phyloP scores from a whole-genome alignment of 1,284 basidiomycete genomes.

The Tylopilus sp. region DNA sequence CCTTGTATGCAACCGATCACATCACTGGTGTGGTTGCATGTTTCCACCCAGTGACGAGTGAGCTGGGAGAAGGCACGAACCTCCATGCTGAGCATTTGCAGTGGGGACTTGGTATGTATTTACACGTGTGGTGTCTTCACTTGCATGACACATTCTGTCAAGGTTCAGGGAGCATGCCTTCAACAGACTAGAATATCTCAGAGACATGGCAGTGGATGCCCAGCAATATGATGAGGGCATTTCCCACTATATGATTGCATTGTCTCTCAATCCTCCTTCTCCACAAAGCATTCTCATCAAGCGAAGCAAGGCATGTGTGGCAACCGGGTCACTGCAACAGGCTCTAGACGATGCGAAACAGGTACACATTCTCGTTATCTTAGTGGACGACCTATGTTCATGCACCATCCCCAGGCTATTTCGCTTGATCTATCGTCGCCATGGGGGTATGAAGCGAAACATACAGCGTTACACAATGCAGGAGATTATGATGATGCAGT shows the following conservation, averaged over 20 bases:
- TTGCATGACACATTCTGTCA: background rate
- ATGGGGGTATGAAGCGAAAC: constrained; percentile 1
- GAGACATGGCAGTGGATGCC: background rate
- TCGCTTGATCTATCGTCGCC: background rate
- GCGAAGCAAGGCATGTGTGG: background rate
- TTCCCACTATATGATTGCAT: background rate
- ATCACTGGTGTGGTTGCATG: background rate
- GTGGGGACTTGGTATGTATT: background rate
- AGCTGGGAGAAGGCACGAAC: background rate
- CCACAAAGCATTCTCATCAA: background rate
- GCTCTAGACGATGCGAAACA: background rate
- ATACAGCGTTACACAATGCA: background rate
- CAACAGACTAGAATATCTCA: background rate
- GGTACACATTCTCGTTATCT: background rate
- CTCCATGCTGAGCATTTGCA: background rate
- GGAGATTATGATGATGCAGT: background rate
- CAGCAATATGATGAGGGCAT: background rate
- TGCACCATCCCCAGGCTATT: background rate
- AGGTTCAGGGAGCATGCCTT: background rate
- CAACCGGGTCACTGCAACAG: background rate
- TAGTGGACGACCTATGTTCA: background rate
- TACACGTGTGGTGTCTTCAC: too few species aligned
- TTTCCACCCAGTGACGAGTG: background rate
- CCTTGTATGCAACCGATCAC: background rate
- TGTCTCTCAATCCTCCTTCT: background rate